Evolutionary conservation across 495 filamentous ascomycete genomes (phyloP).

Genomic region (Xylaria palmicola): DNA sequence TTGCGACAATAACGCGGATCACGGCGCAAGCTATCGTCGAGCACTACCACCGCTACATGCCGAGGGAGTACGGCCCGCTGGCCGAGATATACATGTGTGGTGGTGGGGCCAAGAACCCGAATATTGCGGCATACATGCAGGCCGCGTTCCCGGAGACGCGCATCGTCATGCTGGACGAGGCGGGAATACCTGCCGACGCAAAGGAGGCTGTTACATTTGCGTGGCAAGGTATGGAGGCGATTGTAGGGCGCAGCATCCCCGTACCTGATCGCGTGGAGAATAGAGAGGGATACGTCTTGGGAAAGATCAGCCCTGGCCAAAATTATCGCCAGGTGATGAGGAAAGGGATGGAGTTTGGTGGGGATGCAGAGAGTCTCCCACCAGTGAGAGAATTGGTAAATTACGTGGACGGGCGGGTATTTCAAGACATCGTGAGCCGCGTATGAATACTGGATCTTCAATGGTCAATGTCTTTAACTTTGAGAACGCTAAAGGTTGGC

Average conservation of each 20-base stretch:
- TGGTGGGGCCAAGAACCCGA: slow-evolving; percentile 57
- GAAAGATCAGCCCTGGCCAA: slow-evolving; percentile 53
- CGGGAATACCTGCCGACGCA: slow-evolving; percentile 51
- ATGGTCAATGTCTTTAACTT: too few species aligned
- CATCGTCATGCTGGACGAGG: slow-evolving; percentile 55
- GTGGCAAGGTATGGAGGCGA: slow-evolving; percentile 55
- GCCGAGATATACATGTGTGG: slow-evolving; percentile 62
- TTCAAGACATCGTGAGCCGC: not conserved
- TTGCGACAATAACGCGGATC: slow-evolving; percentile 57
- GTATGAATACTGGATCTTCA: too few species aligned
- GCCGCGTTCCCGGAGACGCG: slow-evolving; percentile 45
- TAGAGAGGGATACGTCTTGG: slow-evolving; percentile 46
- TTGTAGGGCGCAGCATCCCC: slow-evolving; percentile 51
- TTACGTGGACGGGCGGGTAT: not conserved
- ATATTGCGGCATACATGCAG: slow-evolving; percentile 53
- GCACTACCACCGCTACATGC: slow-evolving; percentile 53
- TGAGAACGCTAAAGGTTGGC: too few species aligned
- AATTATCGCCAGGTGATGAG: slow-evolving; percentile 54
- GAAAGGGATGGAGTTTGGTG: slow-evolving; percentile 50
- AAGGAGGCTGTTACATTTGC: slow-evolving; percentile 61
- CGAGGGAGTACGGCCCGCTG: slow-evolving; percentile 37
- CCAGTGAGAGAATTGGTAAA: slow-evolving; percentile 47
- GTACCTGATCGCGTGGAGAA: slow-evolving; percentile 54
- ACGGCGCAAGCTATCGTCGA: slow-evolving; percentile 57
- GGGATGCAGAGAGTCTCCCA: slow-evolving; percentile 41